Conservation (phyloP, 1,139 yeast genomes). For the Geotrichum histeridarum region DNA sequence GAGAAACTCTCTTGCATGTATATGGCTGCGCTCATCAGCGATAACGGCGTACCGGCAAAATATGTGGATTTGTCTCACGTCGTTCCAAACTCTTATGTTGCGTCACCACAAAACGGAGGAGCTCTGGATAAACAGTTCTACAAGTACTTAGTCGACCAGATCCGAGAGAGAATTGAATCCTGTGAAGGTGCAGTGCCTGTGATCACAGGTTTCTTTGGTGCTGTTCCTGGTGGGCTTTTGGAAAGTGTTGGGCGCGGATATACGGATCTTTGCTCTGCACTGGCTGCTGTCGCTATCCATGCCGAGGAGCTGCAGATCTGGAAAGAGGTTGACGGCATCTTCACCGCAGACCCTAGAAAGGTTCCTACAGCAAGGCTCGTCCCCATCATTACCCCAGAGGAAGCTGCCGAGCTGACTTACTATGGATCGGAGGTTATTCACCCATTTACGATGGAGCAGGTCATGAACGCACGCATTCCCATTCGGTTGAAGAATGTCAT, state of each 20-base stretch:
- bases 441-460: conserved; percentile 99
- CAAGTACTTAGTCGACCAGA: conserved; percentile 51
- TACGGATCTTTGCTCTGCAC: conserved; percentile 95
- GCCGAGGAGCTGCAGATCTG: conserved; percentile 96
- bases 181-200: conserved; percentile 63
- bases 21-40: conserved; percentile 80
- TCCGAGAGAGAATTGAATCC: conserved; percentile 46
- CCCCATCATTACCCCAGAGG: conserved; percentile 91
- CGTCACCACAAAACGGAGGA: background rate
- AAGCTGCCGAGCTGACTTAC: conserved; percentile 95
- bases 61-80: conserved; percentile 76
- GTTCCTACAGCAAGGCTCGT: conserved; percentile 84
- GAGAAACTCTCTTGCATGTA: conserved; percentile 87
- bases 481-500: conserved; percentile 93
- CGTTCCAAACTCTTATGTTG: conserved; percentile 33
- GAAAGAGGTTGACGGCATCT: conserved; percentile 98
- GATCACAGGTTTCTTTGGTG: conserved; percentile 90
- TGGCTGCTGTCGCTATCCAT: conserved; percentile 83
- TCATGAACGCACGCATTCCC: conserved; percentile 90
- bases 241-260: conserved; percentile 95
- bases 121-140: conserved; percentile 59
- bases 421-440: conserved; percentile 97
- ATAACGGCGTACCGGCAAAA: conserved; percentile 67
- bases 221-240: conserved; percentile 88
- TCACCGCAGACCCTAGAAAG: conserved; percentile 96